These are phyloP conservation scores for Coniochaeta sp. DNA, from an alignment of 2,329 filamentous ascomycete species.

Conservation along the genomic window DNA sequence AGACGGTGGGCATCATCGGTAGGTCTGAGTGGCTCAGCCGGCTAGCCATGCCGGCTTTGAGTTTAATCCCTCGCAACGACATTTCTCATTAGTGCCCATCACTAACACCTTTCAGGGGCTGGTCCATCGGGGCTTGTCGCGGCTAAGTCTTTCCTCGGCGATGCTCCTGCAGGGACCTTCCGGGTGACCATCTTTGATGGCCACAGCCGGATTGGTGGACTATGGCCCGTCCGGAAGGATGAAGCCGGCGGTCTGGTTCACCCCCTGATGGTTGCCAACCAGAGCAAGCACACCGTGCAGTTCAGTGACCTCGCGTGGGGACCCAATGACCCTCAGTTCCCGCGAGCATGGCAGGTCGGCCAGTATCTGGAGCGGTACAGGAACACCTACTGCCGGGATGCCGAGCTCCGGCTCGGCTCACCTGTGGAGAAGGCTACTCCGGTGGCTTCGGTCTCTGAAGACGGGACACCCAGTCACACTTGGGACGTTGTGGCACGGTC, in stretches of 20 bases:
- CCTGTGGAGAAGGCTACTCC: slow-evolving; percentile 34
- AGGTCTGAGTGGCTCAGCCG: slow-evolving; percentile 5
- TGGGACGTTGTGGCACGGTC: slow-evolving; percentile 11
- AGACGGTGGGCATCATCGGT: slow-evolving; percentile 48
- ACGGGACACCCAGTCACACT: slow-evolving; percentile 30
- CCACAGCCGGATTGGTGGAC: slow-evolving; percentile 61
- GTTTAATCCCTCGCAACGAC: background rate
- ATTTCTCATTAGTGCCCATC: background rate
- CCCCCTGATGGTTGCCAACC: slow-evolving; percentile 65
- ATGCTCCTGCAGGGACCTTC: slow-evolving; percentile 48
- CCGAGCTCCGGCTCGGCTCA: slow-evolving; percentile 42
- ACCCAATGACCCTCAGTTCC: slow-evolving; percentile 54
- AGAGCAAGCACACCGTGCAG: slow-evolving; percentile 69
- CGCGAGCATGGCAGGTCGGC: slow-evolving; percentile 70
- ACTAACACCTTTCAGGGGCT: slow-evolving; percentile 40
- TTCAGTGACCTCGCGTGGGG: slow-evolving; percentile 70
- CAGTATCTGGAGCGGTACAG: slow-evolving; percentile 62
- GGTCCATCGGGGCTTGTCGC: slow-evolving; percentile 63
- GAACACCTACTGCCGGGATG: slow-evolving; percentile 41
- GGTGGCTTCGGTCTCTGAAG: slow-evolving; percentile 14
- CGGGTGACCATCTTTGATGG: slow-evolving; percentile 65
- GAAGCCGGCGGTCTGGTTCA: slow-evolving; percentile 49
- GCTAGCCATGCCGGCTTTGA: background rate
- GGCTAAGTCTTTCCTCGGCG: slow-evolving; percentile 65
- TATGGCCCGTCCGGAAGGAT: slow-evolving; percentile 58